phyloP scores from a whole-genome alignment of 352 stramenopile species.

The Globisporangium paddicum region DNA sequence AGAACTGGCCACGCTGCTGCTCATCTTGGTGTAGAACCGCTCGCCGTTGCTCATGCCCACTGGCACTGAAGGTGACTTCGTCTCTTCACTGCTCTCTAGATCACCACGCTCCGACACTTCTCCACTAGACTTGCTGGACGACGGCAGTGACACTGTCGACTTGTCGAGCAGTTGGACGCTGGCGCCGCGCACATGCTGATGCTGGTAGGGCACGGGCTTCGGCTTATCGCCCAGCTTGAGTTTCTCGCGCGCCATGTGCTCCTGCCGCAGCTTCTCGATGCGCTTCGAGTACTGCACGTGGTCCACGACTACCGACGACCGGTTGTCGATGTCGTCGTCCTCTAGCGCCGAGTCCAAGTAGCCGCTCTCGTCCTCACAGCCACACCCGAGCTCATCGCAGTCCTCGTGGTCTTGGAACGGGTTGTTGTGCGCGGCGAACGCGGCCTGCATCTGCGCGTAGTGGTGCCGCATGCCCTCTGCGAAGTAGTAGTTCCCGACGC shows the following conservation, averaged over 20 bases:
- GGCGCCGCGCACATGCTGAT: slow-evolving; percentile 11
- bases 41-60: neutral
- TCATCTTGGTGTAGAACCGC: neutral
- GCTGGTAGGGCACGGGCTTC: neutral
- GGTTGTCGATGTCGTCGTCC: slow-evolving; percentile 36
- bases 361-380: slow-evolving; percentile 32
- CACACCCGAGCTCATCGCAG: slow-evolving; percentile 19
- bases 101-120: slow-evolving; percentile 37
- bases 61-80: no score
- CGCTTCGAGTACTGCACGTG: slow-evolving; percentile 45
- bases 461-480: slow-evolving; percentile 42
- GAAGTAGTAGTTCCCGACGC: slow-evolving; percentile 43
- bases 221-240: slow-evolving; percentile 28
- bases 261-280: slow-evolving; percentile 53
- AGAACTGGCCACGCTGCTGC: neutral
- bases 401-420: slow-evolving; percentile 18
- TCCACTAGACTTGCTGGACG: neutral
- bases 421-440: no score
- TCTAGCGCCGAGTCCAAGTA: slow-evolving; percentile 19
- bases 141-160: slow-evolving; percentile 19
- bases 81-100: slow-evolving; percentile 21
- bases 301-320: no score
- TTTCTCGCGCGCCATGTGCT: slow-evolving; percentile 63
- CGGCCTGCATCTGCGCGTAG: slow-evolving; percentile 23
- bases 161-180: slow-evolving; percentile 40